A percentile compares a stretch with the other conserved stretches of the same genome.
phyloP scores from a whole-genome alignment of 257 asterid species.

The Leptodermis oblonga region DNA sequence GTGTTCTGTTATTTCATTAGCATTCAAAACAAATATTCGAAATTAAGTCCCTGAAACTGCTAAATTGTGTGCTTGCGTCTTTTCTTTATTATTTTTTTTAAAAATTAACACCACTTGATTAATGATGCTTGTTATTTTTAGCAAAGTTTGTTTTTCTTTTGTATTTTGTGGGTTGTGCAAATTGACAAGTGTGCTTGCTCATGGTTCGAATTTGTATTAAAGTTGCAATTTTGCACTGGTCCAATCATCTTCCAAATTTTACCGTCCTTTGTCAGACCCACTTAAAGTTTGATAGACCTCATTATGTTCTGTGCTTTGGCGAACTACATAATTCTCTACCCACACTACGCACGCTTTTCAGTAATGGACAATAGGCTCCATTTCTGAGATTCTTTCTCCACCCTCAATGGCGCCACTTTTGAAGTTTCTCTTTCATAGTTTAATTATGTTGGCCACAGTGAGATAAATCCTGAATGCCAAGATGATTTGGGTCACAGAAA shows the following conservation, averaged over 20 bases:
- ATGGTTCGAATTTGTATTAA: constrained; percentile 14
- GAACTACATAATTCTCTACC: not conserved
- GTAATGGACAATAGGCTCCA: constrained; percentile 24
- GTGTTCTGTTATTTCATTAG: not conserved
- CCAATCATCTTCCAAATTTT: constrained; percentile 24
- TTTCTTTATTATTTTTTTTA: not conserved
- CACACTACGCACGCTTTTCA: constrained; percentile 12
- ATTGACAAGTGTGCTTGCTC: not conserved
- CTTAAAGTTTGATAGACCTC: constrained; percentile 29
- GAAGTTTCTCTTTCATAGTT: not conserved
- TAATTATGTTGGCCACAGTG: not conserved
- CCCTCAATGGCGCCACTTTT: not conserved
- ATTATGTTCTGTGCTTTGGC: not conserved
- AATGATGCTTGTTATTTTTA: not conserved
- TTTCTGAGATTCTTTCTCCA: not conserved
- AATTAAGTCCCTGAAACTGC: not conserved
- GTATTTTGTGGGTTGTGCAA: not conserved
- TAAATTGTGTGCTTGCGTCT: too few species aligned
- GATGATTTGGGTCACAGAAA: not conserved
- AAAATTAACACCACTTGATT: not conserved
- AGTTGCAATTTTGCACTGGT: constrained; percentile 22
- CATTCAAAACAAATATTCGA: not conserved
- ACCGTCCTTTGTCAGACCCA: constrained; percentile 30
- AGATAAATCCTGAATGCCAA: constrained; percentile 6
- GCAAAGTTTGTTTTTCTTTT: not conserved